These are phyloP conservation scores for Penicillium sp. DNA, from an alignment of 2,329 filamentous ascomycete species.

Conservation along the genomic window DNA sequence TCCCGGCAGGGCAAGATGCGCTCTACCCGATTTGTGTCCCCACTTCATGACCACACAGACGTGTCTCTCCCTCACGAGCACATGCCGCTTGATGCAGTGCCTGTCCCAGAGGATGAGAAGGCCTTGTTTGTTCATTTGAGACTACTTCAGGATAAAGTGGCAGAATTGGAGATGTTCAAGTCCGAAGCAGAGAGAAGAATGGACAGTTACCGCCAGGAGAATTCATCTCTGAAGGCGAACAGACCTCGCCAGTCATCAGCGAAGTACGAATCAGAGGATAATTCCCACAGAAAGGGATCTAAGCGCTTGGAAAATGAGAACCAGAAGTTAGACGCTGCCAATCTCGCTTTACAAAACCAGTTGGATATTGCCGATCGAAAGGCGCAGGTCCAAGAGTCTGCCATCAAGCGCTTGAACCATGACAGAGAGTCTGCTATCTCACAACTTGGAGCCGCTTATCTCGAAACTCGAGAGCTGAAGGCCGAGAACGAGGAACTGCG, in stretches of 20 bases:
- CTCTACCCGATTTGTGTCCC: conserved; percentile 55
- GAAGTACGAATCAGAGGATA: conserved; percentile 48
- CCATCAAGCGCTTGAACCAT: conserved; percentile 54
- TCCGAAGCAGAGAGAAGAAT: conserved; percentile 51
- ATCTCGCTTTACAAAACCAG: conserved; percentile 56
- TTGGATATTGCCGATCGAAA: conserved; percentile 58
- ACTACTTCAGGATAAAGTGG: conserved; percentile 58
- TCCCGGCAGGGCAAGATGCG: conserved; percentile 51
- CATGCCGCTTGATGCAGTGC: conserved; percentile 53
- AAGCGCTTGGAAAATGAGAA: conserved; percentile 38
- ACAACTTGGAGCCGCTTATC: conserved; percentile 58
- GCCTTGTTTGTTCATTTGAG: conserved; percentile 62
- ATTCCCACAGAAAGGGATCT: conserved; percentile 37
- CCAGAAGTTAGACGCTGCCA: conserved; percentile 52
- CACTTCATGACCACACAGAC: conserved; percentile 38
- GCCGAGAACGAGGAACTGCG: conserved; percentile 40
- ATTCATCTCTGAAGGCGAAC: conserved; percentile 51
- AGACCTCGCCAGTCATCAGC: conserved; percentile 39
- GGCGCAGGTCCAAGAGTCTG: conserved; percentile 53
- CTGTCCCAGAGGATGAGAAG: conserved; percentile 63
- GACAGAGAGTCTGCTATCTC: conserved; percentile 60
- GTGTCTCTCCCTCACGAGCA: conserved; percentile 41
- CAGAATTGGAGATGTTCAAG: conserved; percentile 57
- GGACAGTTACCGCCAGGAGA: conserved; percentile 54
- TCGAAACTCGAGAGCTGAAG: conserved; percentile 50